Conservation (phyloP, 331 rosid genomes). For the Cydonia oblonga region DNA sequence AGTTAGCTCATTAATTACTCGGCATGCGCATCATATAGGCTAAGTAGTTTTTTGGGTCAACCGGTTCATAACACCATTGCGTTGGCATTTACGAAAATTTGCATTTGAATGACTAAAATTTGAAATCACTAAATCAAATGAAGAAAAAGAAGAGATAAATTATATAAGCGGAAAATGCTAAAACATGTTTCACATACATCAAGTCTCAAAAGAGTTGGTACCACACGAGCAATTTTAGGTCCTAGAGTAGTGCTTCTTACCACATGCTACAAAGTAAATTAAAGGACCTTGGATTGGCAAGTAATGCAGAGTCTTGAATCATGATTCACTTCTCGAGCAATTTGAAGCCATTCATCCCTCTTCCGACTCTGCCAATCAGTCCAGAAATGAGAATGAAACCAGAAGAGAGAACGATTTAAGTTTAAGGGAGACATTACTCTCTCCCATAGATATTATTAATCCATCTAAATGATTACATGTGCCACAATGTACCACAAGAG, state of each 20-base stretch:
- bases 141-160: not conserved
- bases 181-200: not conserved
- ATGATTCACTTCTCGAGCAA: not conserved
- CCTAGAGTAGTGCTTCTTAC: not conserved
- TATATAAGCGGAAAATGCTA: not conserved
- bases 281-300: not conserved
- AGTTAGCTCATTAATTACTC: no score
- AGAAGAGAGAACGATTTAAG: not conserved
- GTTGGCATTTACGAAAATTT: not conserved
- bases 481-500: not conserved
- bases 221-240: not conserved
- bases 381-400: conserved; percentile 15
- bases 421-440: not conserved
- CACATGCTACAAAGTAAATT: not conserved
- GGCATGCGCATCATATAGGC: fast-evolving
- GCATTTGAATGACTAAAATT: not conserved
- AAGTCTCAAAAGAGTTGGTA: not conserved
- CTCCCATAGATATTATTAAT: not conserved
- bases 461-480: not conserved
- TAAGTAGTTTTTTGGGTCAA: no score
- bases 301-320: not conserved
- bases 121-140: not conserved
- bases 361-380: conserved; percentile 52
- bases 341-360: conserved; percentile 39
- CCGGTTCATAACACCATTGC: not conserved